Percentiles rank a stretch among this genome's conserved stretches.
phyloP scores from a whole-genome alignment of 805 yeast species.

The Ogataea paradorogensis region DNA sequence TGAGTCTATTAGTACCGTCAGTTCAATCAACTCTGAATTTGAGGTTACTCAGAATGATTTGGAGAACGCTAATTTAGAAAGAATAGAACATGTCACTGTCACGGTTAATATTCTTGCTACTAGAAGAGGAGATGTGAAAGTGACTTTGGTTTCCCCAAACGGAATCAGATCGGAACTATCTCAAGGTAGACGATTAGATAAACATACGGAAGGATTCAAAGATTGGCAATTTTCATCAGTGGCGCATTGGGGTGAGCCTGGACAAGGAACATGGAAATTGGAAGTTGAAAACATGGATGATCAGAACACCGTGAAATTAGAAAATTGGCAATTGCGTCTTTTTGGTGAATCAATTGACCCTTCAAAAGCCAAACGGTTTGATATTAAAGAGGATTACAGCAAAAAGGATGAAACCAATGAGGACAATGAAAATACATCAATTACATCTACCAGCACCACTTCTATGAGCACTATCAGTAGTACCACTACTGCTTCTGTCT shows the following conservation, averaged over 20 bases:
- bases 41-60: slow-evolving; percentile 49
- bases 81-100: slow-evolving; percentile 83
- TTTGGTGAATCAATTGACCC: slow-evolving; percentile 80
- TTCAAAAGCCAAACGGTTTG: slow-evolving; percentile 55
- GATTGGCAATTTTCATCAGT: slow-evolving; percentile 95
- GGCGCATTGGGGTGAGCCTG: slow-evolving; percentile 94
- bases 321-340: slow-evolving; percentile 71
- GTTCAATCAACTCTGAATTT: slow-evolving; percentile 33
- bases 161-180: slow-evolving; percentile 78
- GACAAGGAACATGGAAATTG: slow-evolving; percentile 79
- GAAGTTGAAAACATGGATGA: slow-evolving; percentile 50
- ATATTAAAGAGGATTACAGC: slow-evolving; percentile 46
- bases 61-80: slow-evolving; percentile 55
- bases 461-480: neutral
- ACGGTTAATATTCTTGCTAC: slow-evolving; percentile 66
- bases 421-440: neutral
- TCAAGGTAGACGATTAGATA: slow-evolving; percentile 59
- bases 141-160: slow-evolving; percentile 67
- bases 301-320: slow-evolving; percentile 41
- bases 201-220: slow-evolving; percentile 52
- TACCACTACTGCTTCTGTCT: neutral
- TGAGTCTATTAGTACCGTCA: slow-evolving; percentile 19
- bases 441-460: neutral
- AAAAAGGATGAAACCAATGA: neutral
- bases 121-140: slow-evolving; percentile 66